Conservation (phyloP, 306 rosid genomes). For the Lathyrus aphaca region DNA sequence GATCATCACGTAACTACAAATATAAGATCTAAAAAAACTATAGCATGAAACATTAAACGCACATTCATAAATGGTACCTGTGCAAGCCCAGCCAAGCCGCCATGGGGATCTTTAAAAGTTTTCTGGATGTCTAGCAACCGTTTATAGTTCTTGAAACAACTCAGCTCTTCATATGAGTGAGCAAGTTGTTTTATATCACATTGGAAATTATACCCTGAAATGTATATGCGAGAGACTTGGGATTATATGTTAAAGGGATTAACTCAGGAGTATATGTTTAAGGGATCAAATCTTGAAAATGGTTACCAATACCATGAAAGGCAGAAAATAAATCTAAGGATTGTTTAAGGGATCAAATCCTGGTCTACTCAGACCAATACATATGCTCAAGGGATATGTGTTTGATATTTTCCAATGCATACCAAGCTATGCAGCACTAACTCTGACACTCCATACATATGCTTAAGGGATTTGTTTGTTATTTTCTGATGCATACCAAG, state of each 20-base stretch:
- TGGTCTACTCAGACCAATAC: background rate
- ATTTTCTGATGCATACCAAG: background rate
- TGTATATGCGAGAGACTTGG: background rate
- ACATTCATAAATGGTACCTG: conserved; percentile 53
- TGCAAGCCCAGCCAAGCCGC: conserved; percentile 89
- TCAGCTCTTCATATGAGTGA: conserved; percentile 68
- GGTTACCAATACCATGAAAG: background rate
- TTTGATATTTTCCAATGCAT: background rate
- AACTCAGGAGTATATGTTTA: no score
- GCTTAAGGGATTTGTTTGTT: conserved; percentile 9
- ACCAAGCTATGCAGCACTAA: background rate
- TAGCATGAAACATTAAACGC: conserved; percentile 14
- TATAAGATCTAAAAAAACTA: conserved; percentile 12
- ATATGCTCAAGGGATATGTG: conserved; percentile 1
- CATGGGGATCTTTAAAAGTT: conserved; percentile 70
- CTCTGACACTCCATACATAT: background rate
- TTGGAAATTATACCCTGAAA: conserved; percentile 86
- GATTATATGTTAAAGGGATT: no score
- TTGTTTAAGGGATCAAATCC: background rate
- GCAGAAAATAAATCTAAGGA: background rate
- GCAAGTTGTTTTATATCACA: conserved; percentile 89
- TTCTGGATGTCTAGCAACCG: conserved; percentile 85
- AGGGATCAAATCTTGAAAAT: background rate
- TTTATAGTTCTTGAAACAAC: conserved; percentile 82
- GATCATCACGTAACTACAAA: conserved; percentile 3